Evolutionary conservation across 208 protist species (phyloP), one percentile per base, ranked within the genome.

Genomic region (Leishmania guyanensis): DNA sequence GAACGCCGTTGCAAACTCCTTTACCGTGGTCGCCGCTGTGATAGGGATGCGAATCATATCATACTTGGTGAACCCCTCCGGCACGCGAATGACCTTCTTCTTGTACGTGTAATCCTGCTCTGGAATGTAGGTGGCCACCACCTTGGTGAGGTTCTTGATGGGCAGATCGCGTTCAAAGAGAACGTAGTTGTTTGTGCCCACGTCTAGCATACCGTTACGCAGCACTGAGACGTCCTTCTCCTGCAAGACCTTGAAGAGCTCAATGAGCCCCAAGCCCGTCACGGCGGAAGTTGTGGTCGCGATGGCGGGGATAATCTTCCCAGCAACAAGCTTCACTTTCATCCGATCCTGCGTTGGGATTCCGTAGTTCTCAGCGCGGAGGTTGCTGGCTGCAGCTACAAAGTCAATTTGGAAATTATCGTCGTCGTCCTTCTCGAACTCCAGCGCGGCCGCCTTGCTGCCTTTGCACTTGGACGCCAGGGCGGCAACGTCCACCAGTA

Each of bases 281-380:
- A 99, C 99, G 6, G 99, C 82, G 29, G 99, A 99, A 5, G 99
- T 99, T 9, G 99, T 99, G 2, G 99, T 99, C 56, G 99, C 98
- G 83, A 99, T 99, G 22, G 99, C 99, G n/a, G 99, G 99, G 78
- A 99, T 99, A 86, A 99, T 99, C 84, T 99, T 99, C 51, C 99
- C 98, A 4, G 99, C 98, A 72, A 99, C 95, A 51, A 95, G 86
- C 82, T 98, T 99, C 69, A 97, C 97, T 78, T 97, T 94, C 85
- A 95, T 88, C 50, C 91, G 86, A 79, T 98, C 94, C 33, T 90
- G 91, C 43, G 91, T 89, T 10, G 96, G 90, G 74, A 99, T 99
- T 9, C 79, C 82, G 84, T 99, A 99, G 87, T 98, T 98, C 8
- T 36, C 73, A 10, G 98, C 98, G 39, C 98, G 89, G 74, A 99